Conservation (phyloP, 305 asterid genomes). For the Solanum aculeatissimum region DNA sequence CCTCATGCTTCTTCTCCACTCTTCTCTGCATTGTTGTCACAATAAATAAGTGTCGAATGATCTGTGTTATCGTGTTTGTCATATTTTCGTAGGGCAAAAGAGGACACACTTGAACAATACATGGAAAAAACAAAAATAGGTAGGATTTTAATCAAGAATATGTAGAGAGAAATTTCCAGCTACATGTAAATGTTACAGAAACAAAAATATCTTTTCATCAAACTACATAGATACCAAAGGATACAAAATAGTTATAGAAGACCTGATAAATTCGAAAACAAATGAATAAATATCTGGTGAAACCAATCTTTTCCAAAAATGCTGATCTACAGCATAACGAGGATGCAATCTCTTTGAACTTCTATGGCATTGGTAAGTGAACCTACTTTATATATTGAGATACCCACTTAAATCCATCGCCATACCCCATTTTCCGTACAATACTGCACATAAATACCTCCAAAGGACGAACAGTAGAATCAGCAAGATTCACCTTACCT, state of each 20-base stretch:
- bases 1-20: too few species aligned
- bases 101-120: not conserved
- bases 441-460: conserved; percentile 28
- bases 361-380: not conserved
- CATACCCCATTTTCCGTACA: conserved; percentile 19
- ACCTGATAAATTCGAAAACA: not conserved
- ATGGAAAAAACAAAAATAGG: not conserved
- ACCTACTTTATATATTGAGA: conserved; percentile 12
- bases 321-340: not conserved
- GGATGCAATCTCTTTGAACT: not conserved
- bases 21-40: not conserved
- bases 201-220: not conserved
- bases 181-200: not conserved
- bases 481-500: conserved; percentile 18
- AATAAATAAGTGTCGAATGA: not conserved
- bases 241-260: not conserved
- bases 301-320: not conserved
- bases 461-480: conserved; percentile 14
- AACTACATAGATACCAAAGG: not conserved
- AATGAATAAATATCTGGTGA: not conserved
- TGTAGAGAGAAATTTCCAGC: not conserved
- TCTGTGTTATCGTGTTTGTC: not conserved
- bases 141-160: not conserved
- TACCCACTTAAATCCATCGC: conserved; percentile 22
- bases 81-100: not conserved